A percentile compares a stretch with the other conserved stretches of the same genome.
These are phyloP conservation scores for Peronosclerospora sorghi DNA, from an alignment of 352 stramenopile species.

Conservation along the genomic window DNA sequence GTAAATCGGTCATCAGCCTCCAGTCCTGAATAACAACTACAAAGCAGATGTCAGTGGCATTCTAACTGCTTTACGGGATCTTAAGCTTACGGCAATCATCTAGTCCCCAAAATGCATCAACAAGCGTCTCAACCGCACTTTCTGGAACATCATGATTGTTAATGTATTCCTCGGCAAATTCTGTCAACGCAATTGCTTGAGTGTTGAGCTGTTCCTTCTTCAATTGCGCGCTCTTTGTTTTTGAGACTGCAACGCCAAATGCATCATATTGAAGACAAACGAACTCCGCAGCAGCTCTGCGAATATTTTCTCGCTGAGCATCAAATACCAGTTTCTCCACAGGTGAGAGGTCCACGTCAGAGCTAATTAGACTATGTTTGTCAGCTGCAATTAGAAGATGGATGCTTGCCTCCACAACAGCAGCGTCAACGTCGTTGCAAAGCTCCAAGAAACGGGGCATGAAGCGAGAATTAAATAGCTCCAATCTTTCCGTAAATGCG, in stretches of 20 bases:
- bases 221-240: slow-evolving; percentile 38
- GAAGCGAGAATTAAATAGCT: slow-evolving; percentile 74
- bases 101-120: slow-evolving; percentile 78
- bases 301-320: slow-evolving; percentile 52
- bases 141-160: slow-evolving; percentile 49
- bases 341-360: slow-evolving; percentile 59
- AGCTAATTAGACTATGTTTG: slow-evolving; percentile 71
- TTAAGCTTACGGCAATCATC: slow-evolving; percentile 72
- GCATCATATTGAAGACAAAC: slow-evolving; percentile 83
- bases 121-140: slow-evolving; percentile 56
- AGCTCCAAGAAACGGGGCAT: slow-evolving; percentile 67
- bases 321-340: slow-evolving; percentile 81
- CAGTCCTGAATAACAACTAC: slow-evolving; percentile 78
- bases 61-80: not conserved
- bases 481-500: slow-evolving; percentile 44
- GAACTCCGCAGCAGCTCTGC: slow-evolving; percentile 74
- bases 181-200: slow-evolving; percentile 81
- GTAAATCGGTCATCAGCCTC: slow-evolving; percentile 58
- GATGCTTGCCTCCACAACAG: slow-evolving; percentile 58
- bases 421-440: slow-evolving; percentile 69
- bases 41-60: slow-evolving; percentile 7
- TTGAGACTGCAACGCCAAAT: slow-evolving; percentile 68
- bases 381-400: slow-evolving; percentile 71
- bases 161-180: slow-evolving; percentile 83
- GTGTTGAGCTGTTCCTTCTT: slow-evolving; percentile 78